phyloP scores from a whole-genome alignment of 257 asterid species.

The Sherardia arvensis region DNA sequence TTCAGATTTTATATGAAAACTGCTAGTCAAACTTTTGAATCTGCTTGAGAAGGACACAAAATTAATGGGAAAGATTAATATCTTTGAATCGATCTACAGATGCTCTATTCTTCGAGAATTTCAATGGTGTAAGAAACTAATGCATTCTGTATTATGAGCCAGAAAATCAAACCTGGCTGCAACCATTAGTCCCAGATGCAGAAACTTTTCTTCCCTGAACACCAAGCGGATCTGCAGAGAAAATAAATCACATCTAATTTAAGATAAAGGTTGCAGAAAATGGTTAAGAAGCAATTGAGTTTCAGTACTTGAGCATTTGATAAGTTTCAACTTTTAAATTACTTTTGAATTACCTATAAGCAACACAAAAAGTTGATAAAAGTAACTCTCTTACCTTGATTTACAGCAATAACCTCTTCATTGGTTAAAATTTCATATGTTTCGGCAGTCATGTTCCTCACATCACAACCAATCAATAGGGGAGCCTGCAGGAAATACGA shows the following conservation, averaged over 20 bases:
- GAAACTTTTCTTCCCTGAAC: slow-evolving; percentile 88
- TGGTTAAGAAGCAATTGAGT: not conserved
- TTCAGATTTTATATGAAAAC: not conserved
- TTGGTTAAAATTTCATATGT: slow-evolving; percentile 64
- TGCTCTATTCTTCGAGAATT: not conserved
- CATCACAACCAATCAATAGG: slow-evolving; percentile 86
- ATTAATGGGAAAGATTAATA: not conserved
- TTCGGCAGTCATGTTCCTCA: slow-evolving; percentile 72
- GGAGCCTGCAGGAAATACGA: slow-evolving; percentile 52
- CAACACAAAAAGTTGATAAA: slow-evolving; percentile 1
- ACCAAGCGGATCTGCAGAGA: slow-evolving; percentile 68
- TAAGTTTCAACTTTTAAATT: not conserved
- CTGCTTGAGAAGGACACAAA: not conserved
- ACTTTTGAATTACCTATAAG: not conserved
- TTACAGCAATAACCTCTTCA: slow-evolving; percentile 71
- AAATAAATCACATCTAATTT: not conserved
- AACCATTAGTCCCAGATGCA: slow-evolving; percentile 45
- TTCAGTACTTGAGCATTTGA: not conserved
- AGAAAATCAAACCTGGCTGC: slow-evolving; percentile 41
- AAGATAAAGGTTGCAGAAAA: not conserved
- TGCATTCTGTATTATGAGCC: not conserved
- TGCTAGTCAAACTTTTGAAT: not conserved
- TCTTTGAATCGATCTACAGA: not conserved
- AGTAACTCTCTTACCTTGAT: slow-evolving; percentile 55
- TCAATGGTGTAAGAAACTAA: slow-evolving; percentile 1